These are phyloP conservation scores for Schwanniomyces vanrijiae DNA, from an alignment of 805 yeast species.

Conservation along the genomic window DNA sequence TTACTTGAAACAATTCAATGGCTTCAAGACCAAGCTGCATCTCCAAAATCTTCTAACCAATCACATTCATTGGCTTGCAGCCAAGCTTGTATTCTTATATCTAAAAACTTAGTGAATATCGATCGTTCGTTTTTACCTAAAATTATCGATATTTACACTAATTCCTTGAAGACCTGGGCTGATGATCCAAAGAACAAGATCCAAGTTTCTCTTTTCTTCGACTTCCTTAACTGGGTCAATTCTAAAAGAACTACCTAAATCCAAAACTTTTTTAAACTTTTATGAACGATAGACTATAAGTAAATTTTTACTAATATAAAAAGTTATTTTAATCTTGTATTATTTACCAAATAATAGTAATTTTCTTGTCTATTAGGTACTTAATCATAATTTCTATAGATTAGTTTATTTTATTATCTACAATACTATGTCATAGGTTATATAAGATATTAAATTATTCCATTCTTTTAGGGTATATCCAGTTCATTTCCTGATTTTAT, in stretches of 20 bases:
- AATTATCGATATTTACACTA: slow-evolving; percentile 57
- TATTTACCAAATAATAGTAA: too few species aligned
- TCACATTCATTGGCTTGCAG: slow-evolving; percentile 58
- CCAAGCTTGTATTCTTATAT: slow-evolving; percentile 63
- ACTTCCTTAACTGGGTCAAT: slow-evolving; percentile 76
- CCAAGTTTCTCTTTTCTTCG: slow-evolving; percentile 63
- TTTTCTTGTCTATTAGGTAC: too few species aligned
- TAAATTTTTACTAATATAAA: too few species aligned
- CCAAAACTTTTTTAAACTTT: not conserved
- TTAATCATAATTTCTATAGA: too few species aligned
- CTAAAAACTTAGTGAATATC: slow-evolving; percentile 50
- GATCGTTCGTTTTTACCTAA: slow-evolving; percentile 37
- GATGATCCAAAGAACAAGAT: slow-evolving; percentile 43
- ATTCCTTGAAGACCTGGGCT: slow-evolving; percentile 63
- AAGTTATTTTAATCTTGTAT: too few species aligned
- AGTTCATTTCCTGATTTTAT: too few species aligned
- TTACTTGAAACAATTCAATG: slow-evolving; percentile 31
- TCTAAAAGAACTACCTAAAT: slow-evolving; percentile 39
- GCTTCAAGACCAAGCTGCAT: slow-evolving; percentile 44
- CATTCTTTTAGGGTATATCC: too few species aligned
- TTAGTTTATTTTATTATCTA: too few species aligned
- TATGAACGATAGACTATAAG: too few species aligned
- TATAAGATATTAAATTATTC: too few species aligned
- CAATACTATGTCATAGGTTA: too few species aligned
- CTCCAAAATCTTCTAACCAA: slow-evolving; percentile 44